Evolutionary conservation across 2,329 filamentous ascomycete genomes (phyloP).

Genomic region (Cladophialophora chaetospira): DNA sequence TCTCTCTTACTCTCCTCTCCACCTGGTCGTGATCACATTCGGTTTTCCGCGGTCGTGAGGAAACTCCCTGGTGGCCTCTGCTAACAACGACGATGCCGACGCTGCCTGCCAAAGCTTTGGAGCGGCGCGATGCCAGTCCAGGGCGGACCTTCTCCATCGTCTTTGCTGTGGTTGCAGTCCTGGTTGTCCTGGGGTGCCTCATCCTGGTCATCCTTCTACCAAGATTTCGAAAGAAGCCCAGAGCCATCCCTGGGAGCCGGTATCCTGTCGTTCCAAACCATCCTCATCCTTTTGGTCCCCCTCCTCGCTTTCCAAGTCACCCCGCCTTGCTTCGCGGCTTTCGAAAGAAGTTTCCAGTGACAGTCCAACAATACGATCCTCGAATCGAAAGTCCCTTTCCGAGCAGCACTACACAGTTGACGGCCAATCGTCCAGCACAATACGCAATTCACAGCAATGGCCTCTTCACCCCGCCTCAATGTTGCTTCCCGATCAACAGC

Average conservation of each 20-base stretch:
- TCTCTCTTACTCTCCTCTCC: not conserved
- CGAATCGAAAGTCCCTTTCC: conserved; percentile 28
- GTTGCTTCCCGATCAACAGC: not conserved
- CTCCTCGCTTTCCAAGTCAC: conserved; percentile 23
- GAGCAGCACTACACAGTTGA: conserved; percentile 12
- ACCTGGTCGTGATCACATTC: not conserved
- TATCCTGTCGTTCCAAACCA: conserved; percentile 1
- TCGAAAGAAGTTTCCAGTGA: conserved; percentile 10
- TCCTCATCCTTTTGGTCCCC: conserved; percentile 9
- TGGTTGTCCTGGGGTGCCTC: conserved; percentile 23
- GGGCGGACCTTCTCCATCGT: conserved; percentile 22
- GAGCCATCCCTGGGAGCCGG: conserved; percentile 1
- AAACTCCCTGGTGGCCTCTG: not conserved
- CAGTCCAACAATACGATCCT: conserved; percentile 25
- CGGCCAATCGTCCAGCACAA: not conserved
- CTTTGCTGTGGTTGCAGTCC: conserved; percentile 25
- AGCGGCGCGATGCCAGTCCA: conserved; percentile 11
- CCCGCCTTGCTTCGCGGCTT: conserved; percentile 25
- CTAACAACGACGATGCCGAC: conserved; percentile 9
- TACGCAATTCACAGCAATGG: conserved; percentile 14
- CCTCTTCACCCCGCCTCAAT: conserved; percentile 24
- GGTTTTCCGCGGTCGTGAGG: too few species aligned
- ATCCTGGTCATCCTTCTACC: conserved; percentile 28
- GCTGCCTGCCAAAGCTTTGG: conserved; percentile 9
- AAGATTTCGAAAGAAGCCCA: conserved; percentile 23